Conservation (phyloP, 306 rosid genomes). For the Benincasa hispida region DNA sequence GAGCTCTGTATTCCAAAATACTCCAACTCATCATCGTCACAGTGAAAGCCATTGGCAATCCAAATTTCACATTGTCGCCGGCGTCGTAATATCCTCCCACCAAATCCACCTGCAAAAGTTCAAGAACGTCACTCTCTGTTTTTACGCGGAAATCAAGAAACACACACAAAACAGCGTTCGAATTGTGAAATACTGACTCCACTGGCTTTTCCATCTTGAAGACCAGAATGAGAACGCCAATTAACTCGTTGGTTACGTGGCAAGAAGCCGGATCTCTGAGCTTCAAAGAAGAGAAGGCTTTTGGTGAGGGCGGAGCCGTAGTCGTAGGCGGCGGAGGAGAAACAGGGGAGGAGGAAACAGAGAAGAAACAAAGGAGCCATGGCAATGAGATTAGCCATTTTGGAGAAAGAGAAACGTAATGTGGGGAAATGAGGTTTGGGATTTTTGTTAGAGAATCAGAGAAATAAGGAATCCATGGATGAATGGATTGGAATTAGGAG, state of each 20-base stretch:
- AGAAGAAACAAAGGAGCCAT: conserved; percentile 30
- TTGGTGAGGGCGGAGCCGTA: conserved; percentile 72
- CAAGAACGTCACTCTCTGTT: not conserved
- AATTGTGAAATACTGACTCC: conserved; percentile 34
- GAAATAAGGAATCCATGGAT: not conserved
- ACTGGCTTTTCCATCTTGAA: conserved; percentile 76
- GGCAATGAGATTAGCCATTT: conserved; percentile 32
- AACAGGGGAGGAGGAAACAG: conserved; percentile 15
- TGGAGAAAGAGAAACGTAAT: not conserved
- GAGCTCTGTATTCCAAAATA: conserved; percentile 72
- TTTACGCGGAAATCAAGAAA: too few relatives aligned
- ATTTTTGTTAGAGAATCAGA: not conserved
- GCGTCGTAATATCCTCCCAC: conserved; percentile 97
- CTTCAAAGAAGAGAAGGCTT: conserved; percentile 89
- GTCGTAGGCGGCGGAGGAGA: conserved; percentile 57
- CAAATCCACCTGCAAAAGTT: conserved; percentile 55
- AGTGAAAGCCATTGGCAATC: conserved; percentile 92
- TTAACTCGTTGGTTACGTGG: conserved; percentile 75
- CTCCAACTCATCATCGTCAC: conserved; percentile 98
- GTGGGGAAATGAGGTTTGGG: not conserved
- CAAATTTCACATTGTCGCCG: conserved; percentile 97
- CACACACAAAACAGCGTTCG: not conserved
- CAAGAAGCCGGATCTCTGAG: conserved; percentile 88
- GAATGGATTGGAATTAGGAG: not conserved
- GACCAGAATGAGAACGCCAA: conserved; percentile 84